A percentile compares a stretch with the other conserved stretches of the same genome.
These are phyloP conservation scores for Conticribra guillardii DNA, from an alignment of 108 stramenopile genomes.

Conservation along the genomic window DNA sequence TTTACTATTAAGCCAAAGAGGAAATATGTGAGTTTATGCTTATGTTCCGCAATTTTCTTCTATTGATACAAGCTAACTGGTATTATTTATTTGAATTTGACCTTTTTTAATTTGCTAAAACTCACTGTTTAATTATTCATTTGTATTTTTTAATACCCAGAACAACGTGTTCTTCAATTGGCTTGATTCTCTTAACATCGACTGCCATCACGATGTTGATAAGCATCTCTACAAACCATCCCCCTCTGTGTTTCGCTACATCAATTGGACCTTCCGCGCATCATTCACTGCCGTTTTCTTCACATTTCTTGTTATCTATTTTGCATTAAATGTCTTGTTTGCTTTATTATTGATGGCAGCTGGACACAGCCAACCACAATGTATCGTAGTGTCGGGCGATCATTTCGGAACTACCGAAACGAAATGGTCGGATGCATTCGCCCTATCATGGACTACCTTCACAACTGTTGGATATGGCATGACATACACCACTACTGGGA, in stretches of 20 bases:
- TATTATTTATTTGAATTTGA: neutral
- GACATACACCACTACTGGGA: slow-evolving; percentile 59
- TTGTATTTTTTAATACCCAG: slow-evolving; percentile 4
- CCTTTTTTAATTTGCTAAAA: neutral
- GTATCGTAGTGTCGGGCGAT: slow-evolving; percentile 26
- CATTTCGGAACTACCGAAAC: slow-evolving; percentile 34
- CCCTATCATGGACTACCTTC: slow-evolving; percentile 81
- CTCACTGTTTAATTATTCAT: no score
- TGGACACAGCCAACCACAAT: slow-evolving; percentile 32
- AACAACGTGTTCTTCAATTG: slow-evolving; percentile 26
- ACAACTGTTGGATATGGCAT: slow-evolving; percentile 77
- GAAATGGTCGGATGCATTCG: slow-evolving; percentile 66
- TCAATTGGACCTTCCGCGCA: slow-evolving; percentile 48
- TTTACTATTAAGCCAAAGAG: slow-evolving; percentile 23
- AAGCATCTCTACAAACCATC: slow-evolving; percentile 36
- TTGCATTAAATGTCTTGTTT: slow-evolving; percentile 8
- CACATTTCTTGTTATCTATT: slow-evolving; percentile 29
- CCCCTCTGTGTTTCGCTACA: slow-evolving; percentile 23
- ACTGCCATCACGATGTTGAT: slow-evolving; percentile 16
- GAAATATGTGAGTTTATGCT: slow-evolving; percentile 14
- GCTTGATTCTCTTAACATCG: slow-evolving; percentile 15
- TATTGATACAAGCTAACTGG: neutral
- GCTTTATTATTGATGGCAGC: slow-evolving; percentile 12
- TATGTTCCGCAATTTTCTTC: neutral
- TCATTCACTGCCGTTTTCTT: slow-evolving; percentile 32